phyloP scores from a whole-genome alignment of 1,284 basidiomycete species.

The Calocybe gambosa region DNA sequence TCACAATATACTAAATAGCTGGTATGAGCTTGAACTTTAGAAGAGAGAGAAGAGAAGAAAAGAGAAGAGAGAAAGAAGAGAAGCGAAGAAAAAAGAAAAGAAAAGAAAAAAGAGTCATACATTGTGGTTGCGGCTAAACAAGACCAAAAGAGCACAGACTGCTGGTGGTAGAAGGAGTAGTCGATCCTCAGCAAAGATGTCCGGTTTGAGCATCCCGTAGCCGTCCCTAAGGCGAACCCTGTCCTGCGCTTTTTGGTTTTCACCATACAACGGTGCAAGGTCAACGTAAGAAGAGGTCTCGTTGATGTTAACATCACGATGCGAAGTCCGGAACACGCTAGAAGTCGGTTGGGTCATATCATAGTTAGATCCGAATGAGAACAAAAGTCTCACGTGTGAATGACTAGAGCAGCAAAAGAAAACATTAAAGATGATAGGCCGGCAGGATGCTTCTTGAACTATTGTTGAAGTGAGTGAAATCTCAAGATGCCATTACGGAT shows the following conservation, averaged over 20 bases:
- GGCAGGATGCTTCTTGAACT: conserved; percentile 74
- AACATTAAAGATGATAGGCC: conserved; percentile 79
- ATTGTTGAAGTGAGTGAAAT: neutral
- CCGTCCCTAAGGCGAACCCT: conserved; percentile 58
- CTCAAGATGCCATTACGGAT: neutral
- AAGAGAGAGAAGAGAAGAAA: neutral
- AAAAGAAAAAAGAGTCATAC: conserved; percentile 34
- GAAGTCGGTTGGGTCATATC: neutral
- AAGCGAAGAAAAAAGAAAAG: neutral
- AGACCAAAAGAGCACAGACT: conserved; percentile 63
- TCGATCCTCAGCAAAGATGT: conserved; percentile 73
- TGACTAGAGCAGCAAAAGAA: conserved; percentile 75
- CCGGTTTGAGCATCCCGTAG: conserved; percentile 59
- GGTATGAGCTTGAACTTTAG: neutral
- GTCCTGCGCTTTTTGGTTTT: conserved; percentile 56
- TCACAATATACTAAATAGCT: conserved; percentile 67
- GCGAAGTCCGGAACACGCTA: conserved; percentile 71
- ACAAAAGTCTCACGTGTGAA: conserved; percentile 50
- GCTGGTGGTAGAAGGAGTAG: conserved; percentile 78
- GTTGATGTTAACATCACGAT: conserved; percentile 64
- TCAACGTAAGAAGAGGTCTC: conserved; percentile 87
- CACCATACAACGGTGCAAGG: conserved; percentile 74
- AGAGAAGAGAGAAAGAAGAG: neutral
- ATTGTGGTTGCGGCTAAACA: conserved; percentile 86
- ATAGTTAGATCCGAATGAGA: neutral